Conservation (phyloP, 768 basidiomycete species). For the Collybiopsis luxurians region DNA sequence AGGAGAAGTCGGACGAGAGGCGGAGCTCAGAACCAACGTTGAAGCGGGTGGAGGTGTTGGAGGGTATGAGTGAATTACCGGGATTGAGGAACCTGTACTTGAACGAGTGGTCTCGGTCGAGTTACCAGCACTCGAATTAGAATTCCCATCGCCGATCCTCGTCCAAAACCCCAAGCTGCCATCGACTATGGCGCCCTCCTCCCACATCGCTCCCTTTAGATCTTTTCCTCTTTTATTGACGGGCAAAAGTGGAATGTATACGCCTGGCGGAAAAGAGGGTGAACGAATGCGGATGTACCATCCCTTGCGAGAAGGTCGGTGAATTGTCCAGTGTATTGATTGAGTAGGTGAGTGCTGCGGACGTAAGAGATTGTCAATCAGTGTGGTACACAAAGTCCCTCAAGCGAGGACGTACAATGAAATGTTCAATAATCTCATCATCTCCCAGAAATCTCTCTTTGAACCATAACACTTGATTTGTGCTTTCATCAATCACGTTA, state of each 20-base stretch:
- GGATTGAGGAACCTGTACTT: too few species aligned
- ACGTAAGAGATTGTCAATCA: not conserved
- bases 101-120: too few species aligned
- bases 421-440: conserved; percentile 7
- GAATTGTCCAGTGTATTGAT: conserved; percentile 6
- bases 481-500: conserved; percentile 39
- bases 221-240: conserved; percentile 20
- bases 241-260: conserved; percentile 28
- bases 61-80: conserved; percentile 28
- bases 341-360: conserved; percentile 3
- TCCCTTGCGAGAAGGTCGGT: conserved; percentile 1
- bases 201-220: too few species aligned
- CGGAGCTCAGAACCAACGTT: conserved; percentile 8
- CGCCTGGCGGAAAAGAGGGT: conserved; percentile 14
- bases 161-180: too few species aligned
- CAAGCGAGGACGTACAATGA: not conserved
- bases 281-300: conserved; percentile 9
- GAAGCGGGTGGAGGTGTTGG: conserved; percentile 28
- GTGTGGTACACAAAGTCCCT: not conserved
- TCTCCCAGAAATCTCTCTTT: conserved; percentile 32
- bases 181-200: too few species aligned
- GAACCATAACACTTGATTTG: conserved; percentile 45
- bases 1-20: conserved; percentile 14
- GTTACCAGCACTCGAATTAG: too few species aligned
- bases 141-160: too few species aligned